Percentiles rank a stretch among this genome's conserved stretches.
Conservation (phyloP, 805 yeast genomes). For the Candida suzukii region DNA sequence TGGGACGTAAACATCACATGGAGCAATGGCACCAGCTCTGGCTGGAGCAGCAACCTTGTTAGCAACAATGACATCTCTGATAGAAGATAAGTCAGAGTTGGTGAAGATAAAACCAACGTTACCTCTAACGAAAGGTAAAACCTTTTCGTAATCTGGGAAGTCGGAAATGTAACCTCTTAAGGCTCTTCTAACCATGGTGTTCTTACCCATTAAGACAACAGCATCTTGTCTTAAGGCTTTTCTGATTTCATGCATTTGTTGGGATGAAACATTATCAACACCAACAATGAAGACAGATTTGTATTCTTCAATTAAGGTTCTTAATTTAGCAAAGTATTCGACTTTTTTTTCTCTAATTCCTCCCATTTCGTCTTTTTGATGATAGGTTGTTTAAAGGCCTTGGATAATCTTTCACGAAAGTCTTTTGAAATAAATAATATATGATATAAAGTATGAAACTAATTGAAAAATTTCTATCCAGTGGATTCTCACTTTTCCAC, state of each 20-base stretch:
- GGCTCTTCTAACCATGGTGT: conserved; percentile 99
- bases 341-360: conserved; percentile 96
- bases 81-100: conserved; percentile 84
- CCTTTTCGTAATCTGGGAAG: conserved; percentile 92
- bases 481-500: background rate
- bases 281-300: conserved; percentile 98
- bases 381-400: conserved; percentile 89
- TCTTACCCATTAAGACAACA: conserved; percentile 98
- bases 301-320: conserved; percentile 93
- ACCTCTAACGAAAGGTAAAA: conserved; percentile 93
- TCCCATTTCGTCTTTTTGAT: conserved; percentile 96
- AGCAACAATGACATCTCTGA: conserved; percentile 81
- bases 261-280: conserved; percentile 99
- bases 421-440: background rate
- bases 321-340: conserved; percentile 93
- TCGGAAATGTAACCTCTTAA: conserved; percentile 91
- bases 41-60: conserved; percentile 99
- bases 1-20: conserved; percentile 94
- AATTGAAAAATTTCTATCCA: background rate
- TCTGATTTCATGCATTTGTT: conserved; percentile 99
- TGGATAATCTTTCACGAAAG: conserved; percentile 2
- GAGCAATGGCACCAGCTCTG: conserved; percentile 99
- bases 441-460: background rate
- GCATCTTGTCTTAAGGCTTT: conserved; percentile 92
- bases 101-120: conserved; percentile 99